These are phyloP conservation scores for Trichothecium roseum DNA, from an alignment of 2,329 filamentous ascomycete species.

Conservation along the genomic window DNA sequence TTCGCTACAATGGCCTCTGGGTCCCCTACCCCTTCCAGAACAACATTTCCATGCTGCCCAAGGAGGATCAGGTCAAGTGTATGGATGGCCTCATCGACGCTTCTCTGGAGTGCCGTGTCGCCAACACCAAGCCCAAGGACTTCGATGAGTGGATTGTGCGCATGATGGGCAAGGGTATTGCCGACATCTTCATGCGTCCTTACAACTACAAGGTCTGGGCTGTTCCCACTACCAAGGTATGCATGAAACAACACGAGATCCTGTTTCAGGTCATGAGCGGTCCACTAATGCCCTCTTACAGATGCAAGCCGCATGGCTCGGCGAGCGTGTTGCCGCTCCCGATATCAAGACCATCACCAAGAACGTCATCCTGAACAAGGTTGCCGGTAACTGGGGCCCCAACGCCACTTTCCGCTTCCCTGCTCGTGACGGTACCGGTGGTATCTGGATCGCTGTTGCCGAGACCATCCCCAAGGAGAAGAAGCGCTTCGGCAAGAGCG, in stretches of 20 bases:
- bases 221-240: constrained; percentile 89
- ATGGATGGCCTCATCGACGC: constrained; percentile 96
- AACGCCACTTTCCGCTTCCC: constrained; percentile 99
- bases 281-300: constrained; percentile 23
- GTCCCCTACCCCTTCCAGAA: constrained; percentile 99
- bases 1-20: constrained; percentile 93
- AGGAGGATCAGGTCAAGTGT: constrained; percentile 91
- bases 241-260: too few species aligned
- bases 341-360: constrained; percentile 88
- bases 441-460: constrained; percentile 97
- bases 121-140: constrained; percentile 85
- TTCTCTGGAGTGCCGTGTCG: constrained; percentile 73
- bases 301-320: constrained; percentile 99
- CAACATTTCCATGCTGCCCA: constrained; percentile 97
- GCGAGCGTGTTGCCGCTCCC: constrained; percentile 94
- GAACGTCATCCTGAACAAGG: constrained; percentile 94
- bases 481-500: constrained; percentile 77
- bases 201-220: constrained; percentile 99
- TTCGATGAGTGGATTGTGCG: constrained; percentile 98
- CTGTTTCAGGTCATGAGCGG: too few species aligned
- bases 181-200: constrained; percentile 94
- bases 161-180: constrained; percentile 80
- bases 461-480: constrained; percentile 89
- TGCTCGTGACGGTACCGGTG: constrained; percentile 86
- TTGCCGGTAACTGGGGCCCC: constrained; percentile 93